Evolutionary conservation across 1,284 basidiomycete species (phyloP), one percentile per base, ranked within the genome.

Genomic region (Ganoderma sp.): DNA sequence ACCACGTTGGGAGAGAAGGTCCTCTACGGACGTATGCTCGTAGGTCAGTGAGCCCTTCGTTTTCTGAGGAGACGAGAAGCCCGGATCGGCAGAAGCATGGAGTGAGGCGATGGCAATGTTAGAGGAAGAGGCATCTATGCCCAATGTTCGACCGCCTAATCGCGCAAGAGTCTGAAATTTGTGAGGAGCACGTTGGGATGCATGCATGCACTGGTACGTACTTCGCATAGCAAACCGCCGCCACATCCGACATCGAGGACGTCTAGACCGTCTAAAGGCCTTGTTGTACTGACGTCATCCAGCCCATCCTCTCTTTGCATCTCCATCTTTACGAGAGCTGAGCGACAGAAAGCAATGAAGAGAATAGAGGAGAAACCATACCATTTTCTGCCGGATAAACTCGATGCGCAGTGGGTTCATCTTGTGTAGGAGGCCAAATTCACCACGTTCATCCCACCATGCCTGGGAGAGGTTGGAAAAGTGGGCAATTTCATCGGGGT

Each of bases 381-480:
- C 78, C 28, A 96, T 78, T 79, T 97, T 97, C 71, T 96, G 88
- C 34, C 90, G 86, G 25, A 99, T 85, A 78, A 96, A 99, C 67
- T 90, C 88, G 74, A 97, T 88, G 43, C 98, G 86, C 14, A 92
- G 86, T 0, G 96, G 95, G 80, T 99, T 99, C 97, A 99, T 99
- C 75, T 90, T 89, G 79, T 99, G 98, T 42, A 99, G 82, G 48
- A 97, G 83, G 2, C 84, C 87, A 76, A 98, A 98, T 79, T 99
- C 97, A 73, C 97, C 97, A 39, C 85, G 85, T 77, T 98, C 95
- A 79, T 98, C 91, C 98, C 98, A 99, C 98, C 98, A 99, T 76
- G 93, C 86, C 32, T 93, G 90, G 0, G 96, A 96, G 1, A 99
- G 88, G 43, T 88, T 87, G 4, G 96, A 96, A 79, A 99, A 99